Percentiles rank a stretch among this genome's conserved stretches.
Conservation (phyloP, 352 stramenopile genomes). For the Globisporangium iwayamae region DNA sequence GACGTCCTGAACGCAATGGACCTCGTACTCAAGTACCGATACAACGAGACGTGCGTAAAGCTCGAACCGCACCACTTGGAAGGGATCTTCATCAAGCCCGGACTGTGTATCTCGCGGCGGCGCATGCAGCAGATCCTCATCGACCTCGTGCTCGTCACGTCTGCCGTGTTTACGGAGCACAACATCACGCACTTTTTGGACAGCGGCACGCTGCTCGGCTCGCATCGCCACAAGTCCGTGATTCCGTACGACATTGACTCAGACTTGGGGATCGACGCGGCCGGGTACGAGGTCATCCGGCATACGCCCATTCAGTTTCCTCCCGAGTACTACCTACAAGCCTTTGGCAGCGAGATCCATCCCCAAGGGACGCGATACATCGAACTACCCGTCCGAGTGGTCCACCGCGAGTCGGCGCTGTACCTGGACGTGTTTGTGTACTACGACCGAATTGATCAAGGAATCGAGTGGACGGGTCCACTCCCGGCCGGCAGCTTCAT, state of each 20-base stretch:
- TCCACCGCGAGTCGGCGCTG: constrained; percentile 21
- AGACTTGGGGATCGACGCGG: constrained; percentile 24
- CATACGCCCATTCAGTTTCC: constrained; percentile 17
- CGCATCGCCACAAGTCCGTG: constrained; percentile 22
- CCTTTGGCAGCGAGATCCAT: constrained; percentile 21
- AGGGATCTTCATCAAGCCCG: constrained; percentile 7
- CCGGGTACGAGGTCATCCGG: constrained; percentile 16
- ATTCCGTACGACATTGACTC: constrained; percentile 30
- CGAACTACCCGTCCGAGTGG: constrained; percentile 22
- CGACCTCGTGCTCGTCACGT: constrained; percentile 20
- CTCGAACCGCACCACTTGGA: constrained; percentile 19
- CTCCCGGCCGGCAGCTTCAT: constrained; percentile 20
- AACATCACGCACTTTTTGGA: constrained; percentile 30
- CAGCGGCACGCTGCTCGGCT: constrained; percentile 25
- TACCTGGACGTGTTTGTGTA: constrained; percentile 36
- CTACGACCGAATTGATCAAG: constrained; percentile 16
- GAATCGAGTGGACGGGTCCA: constrained; percentile 14
- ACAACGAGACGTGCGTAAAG: constrained; percentile 19
- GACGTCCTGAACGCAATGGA: constrained; percentile 1
- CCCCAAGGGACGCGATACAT: constrained; percentile 17
- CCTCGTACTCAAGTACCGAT: constrained; percentile 7
- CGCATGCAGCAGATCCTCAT: constrained; percentile 23
- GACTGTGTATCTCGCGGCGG: constrained; percentile 20
- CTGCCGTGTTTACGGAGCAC: constrained; percentile 18
- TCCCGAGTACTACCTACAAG: constrained; percentile 19